Evolutionary conservation across 306 rosid species (phyloP), one percentile per base, ranked within the genome.

Genomic region (Herpetospermum pedunculosum): DNA sequence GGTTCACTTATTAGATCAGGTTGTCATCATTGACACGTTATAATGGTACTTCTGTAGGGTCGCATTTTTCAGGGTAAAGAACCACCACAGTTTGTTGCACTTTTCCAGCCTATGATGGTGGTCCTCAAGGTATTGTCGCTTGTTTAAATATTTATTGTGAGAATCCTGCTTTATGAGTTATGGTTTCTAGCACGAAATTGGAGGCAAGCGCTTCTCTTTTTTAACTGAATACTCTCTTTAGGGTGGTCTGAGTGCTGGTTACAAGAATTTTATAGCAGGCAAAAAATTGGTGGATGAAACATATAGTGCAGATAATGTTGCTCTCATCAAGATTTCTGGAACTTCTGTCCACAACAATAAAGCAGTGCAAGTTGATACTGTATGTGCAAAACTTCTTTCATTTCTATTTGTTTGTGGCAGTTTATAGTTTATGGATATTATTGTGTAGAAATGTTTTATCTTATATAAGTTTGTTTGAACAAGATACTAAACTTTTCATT

Each of bases 221-320:
- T 34, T 43, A 46, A n/a, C 41, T 57, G 63, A 55, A 32, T 43
- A 34, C 44, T 48, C 76, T 34, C 59, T 82, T 77, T 78, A 95
- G 99, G 99, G 99, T 74, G 97, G 99, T 70, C 64, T 91, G 86
- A 95, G 97, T 82, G 82, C 91, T 64, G 96, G 96, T 62, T 91
- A 89, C 84, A 89, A 88, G 83, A 91, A 87, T 5, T 40, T 67
- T 34, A 47, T 89, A 76, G 87, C 88, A 3, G 93, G 88, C 32
- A 91, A 88, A 81, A 89, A 89, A 67, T 78, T 86, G 83, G 64
- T 74, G 7, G 96, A 95, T 83, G 99, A 89, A 81, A 88, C 92
- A 41, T 91, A 89, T 79, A 75, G 85, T 16, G 73, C 80, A 30
- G 97, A 95, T 54, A 57, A 79, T 78, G 74, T 91, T 72, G 96